Base-by-base conservation (phyloP, 441 rosid genomes). In the Populus hybrid region DNA sequence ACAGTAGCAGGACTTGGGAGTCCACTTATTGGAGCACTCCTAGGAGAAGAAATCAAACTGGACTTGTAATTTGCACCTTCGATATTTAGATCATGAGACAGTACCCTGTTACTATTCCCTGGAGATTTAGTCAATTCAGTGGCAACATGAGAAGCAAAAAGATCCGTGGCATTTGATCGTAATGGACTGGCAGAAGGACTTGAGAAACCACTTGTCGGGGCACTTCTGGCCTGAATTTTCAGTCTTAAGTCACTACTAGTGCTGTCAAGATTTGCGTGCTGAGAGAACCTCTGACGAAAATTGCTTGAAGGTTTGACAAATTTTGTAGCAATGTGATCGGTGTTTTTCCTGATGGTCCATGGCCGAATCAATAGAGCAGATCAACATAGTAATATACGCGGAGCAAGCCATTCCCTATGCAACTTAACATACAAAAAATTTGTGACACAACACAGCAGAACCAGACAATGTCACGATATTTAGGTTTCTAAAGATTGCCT, bases 11-110 rank as follows among this genome's bases (percentile, higher is more conserved):
- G 91, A 83, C 89, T 88, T 23, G 89, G 83, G 46, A 81, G 78
- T 81, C 83, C 78, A 79, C 88, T 86, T 10, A 89, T 80, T 23
- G 91, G 92, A 74, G 91, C 91, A 73, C 91, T 90, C 73, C 84
- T 78, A n/a, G 88, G 84, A 36, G 83, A 79, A 38, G 74, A 78
- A 69, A 82, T 67, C 73, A 23, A 36, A 80, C 80, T 82, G 72
- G 65, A 75, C 46, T 83, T 82, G 79, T 67, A 71, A 77, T 50
- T 70, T 71, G 20, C 70, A 46, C 21, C 68, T 67, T 80, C 83
- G 74, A 38, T 16, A 32, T 67, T 82, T 32, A 74, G 63, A 77
- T 86, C 83, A 21, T 72, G 75, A 57, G 82, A 78, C 9, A 69
- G 78, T 24, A 83, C 86, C 82, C 76, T 79, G 14, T 77, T 80